Percentiles rank a stretch among this genome's conserved stretches.
phyloP scores from a whole-genome alignment of 805 yeast genomes.

The Pichia paraexigua region DNA sequence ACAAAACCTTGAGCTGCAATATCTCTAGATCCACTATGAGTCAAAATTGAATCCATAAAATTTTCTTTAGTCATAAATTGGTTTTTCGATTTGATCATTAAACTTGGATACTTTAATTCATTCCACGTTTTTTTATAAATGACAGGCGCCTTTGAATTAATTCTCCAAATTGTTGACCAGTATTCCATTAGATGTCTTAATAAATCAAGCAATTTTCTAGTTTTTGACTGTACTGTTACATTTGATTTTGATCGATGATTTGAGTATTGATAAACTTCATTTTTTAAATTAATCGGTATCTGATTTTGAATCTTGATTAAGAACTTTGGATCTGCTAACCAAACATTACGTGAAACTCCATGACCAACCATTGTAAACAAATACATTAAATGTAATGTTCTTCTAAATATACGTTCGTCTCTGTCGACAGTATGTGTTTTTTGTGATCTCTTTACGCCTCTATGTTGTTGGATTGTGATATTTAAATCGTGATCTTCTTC shows the following conservation, averaged over 20 bases:
- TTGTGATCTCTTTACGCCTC: conserved; percentile 19
- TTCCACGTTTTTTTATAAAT: conserved; percentile 40
- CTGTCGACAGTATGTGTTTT: conserved; percentile 33
- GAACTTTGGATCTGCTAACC: conserved; percentile 54
- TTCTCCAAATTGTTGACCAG: conserved; percentile 38
- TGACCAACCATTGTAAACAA: conserved; percentile 56
- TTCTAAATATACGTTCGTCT: conserved; percentile 50
- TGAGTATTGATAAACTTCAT: conserved; percentile 33
- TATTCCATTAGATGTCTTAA: conserved; percentile 55
- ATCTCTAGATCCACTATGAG: conserved; percentile 65
- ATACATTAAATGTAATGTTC: conserved; percentile 48
- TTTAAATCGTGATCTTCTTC: conserved; percentile 15
- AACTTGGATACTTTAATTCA: conserved; percentile 28
- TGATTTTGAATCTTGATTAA: conserved; percentile 33
- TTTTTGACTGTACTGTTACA: conserved; percentile 32
- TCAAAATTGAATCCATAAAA: conserved; percentile 37
- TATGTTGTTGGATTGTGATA: conserved; percentile 15
- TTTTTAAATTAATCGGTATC: conserved; percentile 40
- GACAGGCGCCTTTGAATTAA: conserved; percentile 40
- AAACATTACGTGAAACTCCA: conserved; percentile 59
- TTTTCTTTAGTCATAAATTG: conserved; percentile 28
- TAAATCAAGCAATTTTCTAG: conserved; percentile 70
- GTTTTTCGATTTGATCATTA: neutral
- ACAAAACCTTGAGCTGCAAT: conserved; percentile 84
- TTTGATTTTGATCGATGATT: conserved; percentile 14